Percentiles rank a stretch among this genome's conserved stretches.
Evolutionary conservation across 495 filamentous ascomycete genomes (phyloP).

Genomic region (Aspergillus sclerotiicarbonarius): DNA sequence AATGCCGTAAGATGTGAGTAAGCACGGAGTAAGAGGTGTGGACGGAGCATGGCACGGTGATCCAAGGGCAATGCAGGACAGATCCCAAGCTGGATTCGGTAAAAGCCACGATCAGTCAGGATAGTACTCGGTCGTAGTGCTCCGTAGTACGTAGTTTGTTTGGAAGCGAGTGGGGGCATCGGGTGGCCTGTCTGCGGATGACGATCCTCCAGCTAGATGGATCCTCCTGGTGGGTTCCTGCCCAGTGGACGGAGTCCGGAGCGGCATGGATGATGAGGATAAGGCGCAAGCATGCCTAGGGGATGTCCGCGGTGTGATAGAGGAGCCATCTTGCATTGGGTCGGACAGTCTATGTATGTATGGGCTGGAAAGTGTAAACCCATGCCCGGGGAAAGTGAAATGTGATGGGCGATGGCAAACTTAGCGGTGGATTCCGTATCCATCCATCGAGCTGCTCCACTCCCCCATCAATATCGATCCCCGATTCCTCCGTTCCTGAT

Average conservation of each 20-base stretch:
- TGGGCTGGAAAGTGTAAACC: too few species aligned
- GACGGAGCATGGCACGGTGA: not conserved
- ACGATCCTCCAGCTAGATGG: conserved; percentile 8
- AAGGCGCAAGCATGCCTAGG: too few species aligned
- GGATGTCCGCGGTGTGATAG: too few species aligned
- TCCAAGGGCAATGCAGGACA: not conserved
- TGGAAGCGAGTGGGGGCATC: not conserved
- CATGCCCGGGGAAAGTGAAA: too few species aligned
- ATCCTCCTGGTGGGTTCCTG: not conserved
- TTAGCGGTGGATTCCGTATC: not conserved
- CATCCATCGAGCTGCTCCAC: not conserved
- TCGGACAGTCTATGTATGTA: too few species aligned
- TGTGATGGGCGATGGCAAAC: not conserved
- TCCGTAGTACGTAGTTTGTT: not conserved
- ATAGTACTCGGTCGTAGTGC: not conserved
- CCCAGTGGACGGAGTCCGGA: not conserved
- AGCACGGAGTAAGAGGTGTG: not conserved
- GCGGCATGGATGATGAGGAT: too few species aligned
- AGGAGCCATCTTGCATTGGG: too few species aligned
- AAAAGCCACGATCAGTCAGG: not conserved
- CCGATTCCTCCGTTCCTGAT: not conserved
- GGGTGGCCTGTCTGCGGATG: conserved; percentile 4
- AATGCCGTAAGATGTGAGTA: not conserved
- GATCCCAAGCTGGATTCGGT: not conserved
- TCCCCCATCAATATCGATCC: not conserved